Evolutionary conservation across 352 stramenopile species (phyloP), one percentile per base, ranked within the genome.

Genomic region (Blastocystis sp.): DNA sequence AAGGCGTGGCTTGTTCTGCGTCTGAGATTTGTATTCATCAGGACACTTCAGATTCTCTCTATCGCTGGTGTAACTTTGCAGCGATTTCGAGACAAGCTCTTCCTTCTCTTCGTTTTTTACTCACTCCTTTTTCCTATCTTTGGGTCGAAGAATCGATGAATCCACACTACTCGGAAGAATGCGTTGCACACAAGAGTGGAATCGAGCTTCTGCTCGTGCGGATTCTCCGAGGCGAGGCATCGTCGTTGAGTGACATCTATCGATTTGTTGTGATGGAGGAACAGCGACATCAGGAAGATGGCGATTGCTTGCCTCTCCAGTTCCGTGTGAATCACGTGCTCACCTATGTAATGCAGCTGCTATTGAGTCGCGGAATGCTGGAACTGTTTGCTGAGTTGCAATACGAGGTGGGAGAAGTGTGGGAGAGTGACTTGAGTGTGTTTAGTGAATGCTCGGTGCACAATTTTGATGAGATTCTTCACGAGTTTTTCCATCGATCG

Each of bases 191-290:
- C 30, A 85, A 85, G 34, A 55, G 53, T 0, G 73, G 73, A n/a
- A 11, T 85, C 2, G 73, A 85, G 26, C 26, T 85, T 4, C 34
- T 85, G 20, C 11, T 85, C 0, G 16, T 85, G 30, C 34, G 18
- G 20, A 3, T 85, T 8, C 13, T 85, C 34, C 73, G 47, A 8
- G 34, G 30, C 3, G 37, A 37, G 0, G n/a, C 53, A 8, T 4
- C 4, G 20, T 18, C 20, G 0, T 24, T 85, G 39, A 54, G 53
- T 13, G 73, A 85, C 39, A 55, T 85, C 9, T 85, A 85, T 43
- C 73, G 73, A 47, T 85, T 85, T 45, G 47, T 85, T 2, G n/a
- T 85, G 5, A 85, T 85, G 73, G 73, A 85, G 24, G 73, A 85
- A 30, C 59, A 85, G 4, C 73, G 73, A 11, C 73, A 85, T 45